Percentiles rank a stretch among this genome's conserved stretches.
phyloP scores from a whole-genome alignment of 139 green algal genomes.

The Pedinophyceae sp. region DNA sequence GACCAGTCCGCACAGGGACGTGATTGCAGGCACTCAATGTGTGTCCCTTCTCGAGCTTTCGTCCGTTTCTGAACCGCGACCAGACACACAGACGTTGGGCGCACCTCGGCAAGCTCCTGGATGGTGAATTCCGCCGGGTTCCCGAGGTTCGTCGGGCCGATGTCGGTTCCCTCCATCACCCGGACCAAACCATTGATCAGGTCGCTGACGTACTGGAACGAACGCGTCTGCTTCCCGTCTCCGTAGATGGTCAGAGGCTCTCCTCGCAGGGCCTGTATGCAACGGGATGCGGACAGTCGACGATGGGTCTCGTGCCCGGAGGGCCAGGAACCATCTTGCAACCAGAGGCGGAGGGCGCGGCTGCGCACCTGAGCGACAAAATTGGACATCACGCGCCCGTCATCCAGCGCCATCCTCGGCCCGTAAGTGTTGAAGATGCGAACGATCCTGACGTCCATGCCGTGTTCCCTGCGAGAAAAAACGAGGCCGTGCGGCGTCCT shows the following conservation, averaged over 20 bases:
- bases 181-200: constrained; percentile 61
- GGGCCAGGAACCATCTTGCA: no score
- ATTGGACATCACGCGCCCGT: constrained; percentile 95
- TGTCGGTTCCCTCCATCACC: constrained; percentile 71
- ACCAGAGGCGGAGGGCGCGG: no score
- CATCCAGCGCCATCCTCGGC: constrained; percentile 97
- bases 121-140: constrained; percentile 99
- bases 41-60: no score
- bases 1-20: no score
- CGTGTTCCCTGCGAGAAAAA: no score
- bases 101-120: constrained; percentile 95
- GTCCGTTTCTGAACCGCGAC: no score
- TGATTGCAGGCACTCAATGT: no score
- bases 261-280: constrained; percentile 52
- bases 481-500: no score
- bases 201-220: no score
- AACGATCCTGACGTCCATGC: constrained; percentile 73
- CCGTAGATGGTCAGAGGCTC: constrained; percentile 88
- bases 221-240: constrained; percentile 87
- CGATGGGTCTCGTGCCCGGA: no score
- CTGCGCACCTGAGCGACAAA: constrained; percentile 73
- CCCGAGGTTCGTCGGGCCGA: constrained; percentile 96
- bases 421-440: constrained; percentile 99
- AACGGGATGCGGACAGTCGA: no score
- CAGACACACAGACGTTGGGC: no score